Percentiles rank a stretch among this genome's conserved stretches.
Conservation (phyloP, 2,329 filamentous ascomycete species). For the Aspergillus sp. region DNA sequence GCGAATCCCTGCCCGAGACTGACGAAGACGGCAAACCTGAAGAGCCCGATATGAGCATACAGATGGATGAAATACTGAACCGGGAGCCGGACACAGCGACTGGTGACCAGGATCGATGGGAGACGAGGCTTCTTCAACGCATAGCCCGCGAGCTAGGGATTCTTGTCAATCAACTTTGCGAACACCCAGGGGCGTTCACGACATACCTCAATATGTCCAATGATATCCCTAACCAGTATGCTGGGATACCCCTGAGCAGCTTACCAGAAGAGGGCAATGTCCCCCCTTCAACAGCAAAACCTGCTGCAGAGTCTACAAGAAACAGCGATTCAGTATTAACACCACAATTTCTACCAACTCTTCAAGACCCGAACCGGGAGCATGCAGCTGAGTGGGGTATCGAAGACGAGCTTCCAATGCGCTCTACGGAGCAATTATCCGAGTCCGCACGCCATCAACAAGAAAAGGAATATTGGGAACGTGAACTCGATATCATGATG, state of each 20-base stretch:
- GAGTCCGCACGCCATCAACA: slow-evolving; percentile 48
- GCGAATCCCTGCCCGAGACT: slow-evolving; percentile 65
- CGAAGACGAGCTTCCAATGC: slow-evolving; percentile 52
- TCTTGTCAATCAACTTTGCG: slow-evolving; percentile 78
- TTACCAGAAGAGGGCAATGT: slow-evolving; percentile 26
- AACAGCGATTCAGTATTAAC: slow-evolving; percentile 32
- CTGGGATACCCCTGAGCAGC: slow-evolving; percentile 63
- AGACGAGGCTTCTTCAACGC: slow-evolving; percentile 75
- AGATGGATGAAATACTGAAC: slow-evolving; percentile 35
- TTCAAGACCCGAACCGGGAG: slow-evolving; percentile 39
- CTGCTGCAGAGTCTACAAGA: slow-evolving; percentile 15
- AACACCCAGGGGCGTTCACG: slow-evolving; percentile 84
- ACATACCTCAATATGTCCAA: slow-evolving; percentile 70
- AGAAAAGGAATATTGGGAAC: slow-evolving; percentile 83
- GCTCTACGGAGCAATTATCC: slow-evolving; percentile 27
- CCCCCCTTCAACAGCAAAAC: slow-evolving; percentile 16
- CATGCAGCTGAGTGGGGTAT: slow-evolving; percentile 66
- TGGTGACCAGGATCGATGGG: slow-evolving; percentile 34
- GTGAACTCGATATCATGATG: slow-evolving; percentile 84
- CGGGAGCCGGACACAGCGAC: slow-evolving; percentile 27
- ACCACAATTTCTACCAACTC: slow-evolving; percentile 53
- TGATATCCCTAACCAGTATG: slow-evolving; percentile 67
- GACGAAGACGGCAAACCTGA: slow-evolving; percentile 18
- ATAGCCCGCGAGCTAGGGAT: slow-evolving; percentile 85
- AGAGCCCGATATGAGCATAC: slow-evolving; percentile 33